phyloP scores from a whole-genome alignment of 768 basidiomycete genomes.

The Panellus pusillus region DNA sequence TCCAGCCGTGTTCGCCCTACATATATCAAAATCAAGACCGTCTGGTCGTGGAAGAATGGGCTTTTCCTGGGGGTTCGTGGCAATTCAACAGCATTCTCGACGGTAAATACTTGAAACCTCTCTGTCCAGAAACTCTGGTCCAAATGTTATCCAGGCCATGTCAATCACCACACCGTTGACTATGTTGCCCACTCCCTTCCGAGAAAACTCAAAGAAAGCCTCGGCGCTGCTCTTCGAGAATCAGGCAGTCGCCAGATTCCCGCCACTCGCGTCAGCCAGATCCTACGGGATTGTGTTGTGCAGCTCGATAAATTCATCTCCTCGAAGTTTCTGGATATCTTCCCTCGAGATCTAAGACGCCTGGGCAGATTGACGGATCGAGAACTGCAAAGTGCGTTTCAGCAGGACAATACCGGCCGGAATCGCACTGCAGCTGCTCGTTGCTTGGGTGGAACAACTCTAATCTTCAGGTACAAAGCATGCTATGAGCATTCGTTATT shows the following conservation, averaged over 20 bases:
- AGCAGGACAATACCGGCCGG: conserved; percentile 4
- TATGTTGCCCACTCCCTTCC: conserved; percentile 42
- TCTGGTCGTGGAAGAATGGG: conserved; percentile 33
- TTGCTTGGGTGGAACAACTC: conserved; percentile 56
- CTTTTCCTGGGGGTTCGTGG: conserved; percentile 33
- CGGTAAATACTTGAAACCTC: conserved; percentile 24
- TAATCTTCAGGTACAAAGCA: conserved; percentile 35
- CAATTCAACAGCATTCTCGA: conserved; percentile 36
- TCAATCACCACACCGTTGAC: conserved; percentile 48
- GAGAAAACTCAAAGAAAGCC: conserved; percentile 36
- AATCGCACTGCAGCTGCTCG: conserved; percentile 17
- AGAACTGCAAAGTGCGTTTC: conserved; percentile 13
- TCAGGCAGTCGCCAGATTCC: conserved; percentile 30
- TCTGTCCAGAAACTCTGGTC: conserved; percentile 25
- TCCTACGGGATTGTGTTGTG: conserved; percentile 38
- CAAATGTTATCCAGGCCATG: conserved; percentile 38
- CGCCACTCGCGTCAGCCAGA: conserved; percentile 36
- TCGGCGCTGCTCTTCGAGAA: conserved; percentile 23
- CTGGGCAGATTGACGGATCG: conserved; percentile 13
- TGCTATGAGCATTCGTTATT: background rate
- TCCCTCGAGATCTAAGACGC: conserved; percentile 33
- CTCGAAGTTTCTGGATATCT: conserved; percentile 42
- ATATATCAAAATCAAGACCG: conserved; percentile 35
- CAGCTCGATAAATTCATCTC: conserved; percentile 44
- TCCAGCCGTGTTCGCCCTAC: conserved; percentile 36